A percentile compares a stretch with the other conserved stretches of the same genome.
Evolutionary conservation across 1,139 yeast species (phyloP).

Genomic region (Scheffersomyces cryptocercus): DNA sequence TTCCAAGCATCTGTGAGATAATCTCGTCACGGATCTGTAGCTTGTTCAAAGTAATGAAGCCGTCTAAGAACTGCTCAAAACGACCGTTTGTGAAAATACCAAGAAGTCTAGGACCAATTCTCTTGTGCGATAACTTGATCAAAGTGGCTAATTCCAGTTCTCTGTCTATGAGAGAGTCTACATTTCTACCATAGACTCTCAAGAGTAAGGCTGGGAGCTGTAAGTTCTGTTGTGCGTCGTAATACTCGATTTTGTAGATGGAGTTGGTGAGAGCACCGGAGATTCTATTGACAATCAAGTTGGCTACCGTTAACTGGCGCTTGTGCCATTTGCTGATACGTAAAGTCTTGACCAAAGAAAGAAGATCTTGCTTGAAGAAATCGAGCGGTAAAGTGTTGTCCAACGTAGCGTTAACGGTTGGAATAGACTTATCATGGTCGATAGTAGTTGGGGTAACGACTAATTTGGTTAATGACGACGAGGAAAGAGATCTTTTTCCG

Average conservation of each 20-base stretch:
- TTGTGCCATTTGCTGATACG: conserved; percentile 78
- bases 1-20: conserved; percentile 81
- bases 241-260: conserved; percentile 65
- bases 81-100: conserved; percentile 93
- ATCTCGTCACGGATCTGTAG: conserved; percentile 73
- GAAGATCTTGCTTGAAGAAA: conserved; percentile 80
- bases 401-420: conserved; percentile 44
- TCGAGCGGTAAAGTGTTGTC: conserved; percentile 79
- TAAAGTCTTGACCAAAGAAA: conserved; percentile 63
- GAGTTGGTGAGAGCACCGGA: conserved; percentile 94
- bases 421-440: conserved; percentile 32
- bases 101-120: conserved; percentile 84
- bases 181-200: conserved; percentile 90
- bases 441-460: conserved; percentile 28
- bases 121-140: conserved; percentile 68
- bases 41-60: conserved; percentile 73
- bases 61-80: conserved; percentile 86
- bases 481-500: conserved; percentile 30
- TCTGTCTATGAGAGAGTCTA: conserved; percentile 83
- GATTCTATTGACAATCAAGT: conserved; percentile 57
- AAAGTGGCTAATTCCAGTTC: conserved; percentile 74
- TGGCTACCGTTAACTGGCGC: conserved; percentile 41
- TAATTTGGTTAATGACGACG: conserved; percentile 22
- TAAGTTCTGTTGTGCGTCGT: conserved; percentile 25
- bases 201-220: conserved; percentile 55